These are phyloP conservation scores for Aureobasidium vineae DNA, from an alignment of 2,329 filamentous ascomycete genomes.

Conservation along the genomic window DNA sequence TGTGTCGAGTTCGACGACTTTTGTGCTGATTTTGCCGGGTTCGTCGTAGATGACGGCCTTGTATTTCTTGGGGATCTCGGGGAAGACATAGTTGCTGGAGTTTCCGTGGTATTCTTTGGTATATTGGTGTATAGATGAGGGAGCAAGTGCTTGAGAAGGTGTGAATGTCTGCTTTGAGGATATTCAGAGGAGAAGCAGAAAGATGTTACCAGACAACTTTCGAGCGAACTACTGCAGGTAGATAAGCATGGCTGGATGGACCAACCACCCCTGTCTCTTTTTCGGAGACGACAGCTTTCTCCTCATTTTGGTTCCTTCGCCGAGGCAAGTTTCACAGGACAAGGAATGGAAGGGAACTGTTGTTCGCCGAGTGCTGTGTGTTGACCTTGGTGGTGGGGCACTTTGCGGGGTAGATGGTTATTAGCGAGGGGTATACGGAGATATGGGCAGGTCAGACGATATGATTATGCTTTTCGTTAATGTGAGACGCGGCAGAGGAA, in stretches of 20 bases:
- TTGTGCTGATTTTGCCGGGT: conserved; percentile 63
- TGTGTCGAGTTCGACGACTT: conserved; percentile 62
- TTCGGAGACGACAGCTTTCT: not conserved
- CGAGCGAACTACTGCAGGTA: conserved; percentile 10
- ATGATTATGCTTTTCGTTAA: conserved; percentile 6
- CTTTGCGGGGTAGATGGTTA: conserved; percentile 11
- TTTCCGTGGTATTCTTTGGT: not conserved
- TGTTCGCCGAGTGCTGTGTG: not conserved
- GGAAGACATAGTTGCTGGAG: not conserved
- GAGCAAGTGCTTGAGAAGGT: not conserved
- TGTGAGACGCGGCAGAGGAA: not conserved
- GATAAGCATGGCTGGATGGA: not conserved
- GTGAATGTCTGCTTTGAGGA: no score
- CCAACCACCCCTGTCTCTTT: not conserved
- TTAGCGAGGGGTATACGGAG: conserved; percentile 3
- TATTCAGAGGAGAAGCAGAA: not conserved
- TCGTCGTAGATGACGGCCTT: conserved; percentile 65
- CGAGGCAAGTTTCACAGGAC: conserved; percentile 19
- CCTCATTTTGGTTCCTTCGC: not conserved
- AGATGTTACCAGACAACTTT: not conserved
- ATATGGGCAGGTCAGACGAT: conserved; percentile 2
- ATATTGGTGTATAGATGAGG: not conserved
- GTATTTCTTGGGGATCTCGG: conserved; percentile 54
- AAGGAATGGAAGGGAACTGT: not conserved
- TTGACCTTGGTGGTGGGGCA: conserved; percentile 1